These are phyloP conservation scores for Eudorina sp. DNA, from an alignment of 139 green algal species.

Conservation along the genomic window DNA sequence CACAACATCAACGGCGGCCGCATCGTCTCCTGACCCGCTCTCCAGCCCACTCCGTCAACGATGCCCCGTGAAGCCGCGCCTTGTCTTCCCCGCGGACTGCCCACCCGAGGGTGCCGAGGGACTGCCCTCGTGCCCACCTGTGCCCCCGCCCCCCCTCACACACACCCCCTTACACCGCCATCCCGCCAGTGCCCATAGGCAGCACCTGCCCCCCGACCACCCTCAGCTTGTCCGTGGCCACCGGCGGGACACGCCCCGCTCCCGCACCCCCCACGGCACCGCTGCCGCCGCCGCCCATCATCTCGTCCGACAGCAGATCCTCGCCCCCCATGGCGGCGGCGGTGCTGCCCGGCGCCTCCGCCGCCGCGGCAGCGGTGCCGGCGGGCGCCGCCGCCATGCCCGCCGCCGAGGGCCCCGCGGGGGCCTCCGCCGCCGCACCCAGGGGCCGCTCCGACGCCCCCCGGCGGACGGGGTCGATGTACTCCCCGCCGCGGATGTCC, in stretches of 20 bases:
- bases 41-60: no score
- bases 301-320: neutral
- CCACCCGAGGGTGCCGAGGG: no score
- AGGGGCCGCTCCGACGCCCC: neutral
- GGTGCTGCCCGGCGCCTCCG: neutral
- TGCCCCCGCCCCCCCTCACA: no score
- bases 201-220: neutral
- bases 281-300: no score
- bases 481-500: slow-evolving; percentile 44
- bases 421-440: neutral
- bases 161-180: neutral
- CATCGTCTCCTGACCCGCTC: no score
- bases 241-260: neutral
- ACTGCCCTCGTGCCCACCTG: no score
- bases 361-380: neutral
- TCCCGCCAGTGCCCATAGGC: neutral
- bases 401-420: neutral
- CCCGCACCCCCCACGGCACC: neutral
- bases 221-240: neutral
- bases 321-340: neutral
- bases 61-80: no score
- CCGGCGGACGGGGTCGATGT: slow-evolving; percentile 14
- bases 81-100: no score
- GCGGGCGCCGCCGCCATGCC: neutral
- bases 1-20: no score